Evolutionary conservation across 2,329 filamentous ascomycete species (phyloP).

Genomic region (Remersonia thermophila): DNA sequence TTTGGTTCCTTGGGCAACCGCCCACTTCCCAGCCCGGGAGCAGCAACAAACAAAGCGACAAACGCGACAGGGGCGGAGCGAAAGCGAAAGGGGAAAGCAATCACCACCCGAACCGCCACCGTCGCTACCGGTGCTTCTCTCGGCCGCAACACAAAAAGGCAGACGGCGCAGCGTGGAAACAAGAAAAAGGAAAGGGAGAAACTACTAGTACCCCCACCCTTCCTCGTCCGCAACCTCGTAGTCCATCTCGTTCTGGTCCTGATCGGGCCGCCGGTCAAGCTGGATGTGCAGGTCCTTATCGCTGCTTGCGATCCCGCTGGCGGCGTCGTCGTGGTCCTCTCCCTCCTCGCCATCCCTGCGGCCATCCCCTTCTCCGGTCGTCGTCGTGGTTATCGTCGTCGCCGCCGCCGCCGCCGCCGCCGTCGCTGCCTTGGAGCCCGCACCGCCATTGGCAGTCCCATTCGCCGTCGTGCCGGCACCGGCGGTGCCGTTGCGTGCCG

Average conservation of each 20-base stretch:
- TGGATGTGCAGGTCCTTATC: conserved; percentile 18
- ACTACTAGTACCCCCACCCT: conserved; percentile 27
- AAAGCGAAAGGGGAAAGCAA: too few relatives aligned
- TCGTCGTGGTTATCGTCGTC: not conserved
- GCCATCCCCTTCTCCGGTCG: too few relatives aligned
- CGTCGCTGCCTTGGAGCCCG: not conserved
- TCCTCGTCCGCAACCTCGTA: conserved; percentile 42
- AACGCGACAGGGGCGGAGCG: too few relatives aligned
- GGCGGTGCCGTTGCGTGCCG: not conserved
- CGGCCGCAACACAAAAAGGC: too few relatives aligned
- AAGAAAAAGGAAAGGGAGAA: not conserved
- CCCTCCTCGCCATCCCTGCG: conserved; percentile 22
- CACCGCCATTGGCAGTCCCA: not conserved
- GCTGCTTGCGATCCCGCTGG: conserved; percentile 17
- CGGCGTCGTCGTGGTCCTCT: conserved; percentile 32
- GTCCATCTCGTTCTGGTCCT: conserved; percentile 33
- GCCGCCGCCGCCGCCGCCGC: not conserved
- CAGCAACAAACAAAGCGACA: too few relatives aligned
- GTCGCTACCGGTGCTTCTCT: too few relatives aligned
- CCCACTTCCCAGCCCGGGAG: too few relatives aligned
- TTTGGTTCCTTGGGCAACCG: too few relatives aligned
- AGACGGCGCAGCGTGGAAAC: too few relatives aligned
- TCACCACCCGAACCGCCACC: too few relatives aligned
- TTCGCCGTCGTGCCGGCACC: not conserved
- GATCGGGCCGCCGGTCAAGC: conserved; percentile 20